Evolutionary conservation across 257 asterid species (phyloP), one percentile per base, ranked within the genome.

Genomic region (Scutellaria barbata): DNA sequence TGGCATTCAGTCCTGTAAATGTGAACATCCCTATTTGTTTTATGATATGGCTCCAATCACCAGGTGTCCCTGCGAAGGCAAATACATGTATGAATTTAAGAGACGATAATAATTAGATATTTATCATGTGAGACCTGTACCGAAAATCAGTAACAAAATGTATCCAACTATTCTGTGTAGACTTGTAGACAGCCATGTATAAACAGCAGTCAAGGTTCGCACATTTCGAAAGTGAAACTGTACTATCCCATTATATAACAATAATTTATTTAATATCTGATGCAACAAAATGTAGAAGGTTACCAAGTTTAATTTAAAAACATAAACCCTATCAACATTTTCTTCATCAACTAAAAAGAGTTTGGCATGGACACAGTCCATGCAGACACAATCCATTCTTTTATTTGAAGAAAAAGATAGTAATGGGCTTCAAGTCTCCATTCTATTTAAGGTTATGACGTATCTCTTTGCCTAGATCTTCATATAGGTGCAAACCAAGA

Each of bases 11-110:
- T 57, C 97, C 94, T 0, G 97, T 86, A 81, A 86, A 88, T 20
- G 96, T 90, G 67, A 90, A 90, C 97, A 90, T 90, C 63, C 97
- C 97, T 25, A 88, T 90, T 76, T 90, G 97, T 85, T 90, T 88
- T 63, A 87, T 59, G 57, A 87, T 88, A 77, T 90, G 96, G 80
- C 97, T 90, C 97, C 94, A 90, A 78, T 90, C 94, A 69, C 97
- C 97, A 5, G 96, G 92, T 20, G 97, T 90, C 67, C 89, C 96
- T 90, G 84, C 70, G 72, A 71, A 75, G 30, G 53, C 59, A 37
- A 13, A 5, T 54, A 20, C 25, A 43, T 39, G 20, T 18, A 30
- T 30, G 35, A 30, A 30, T 30, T 30, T 30, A 30, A 30, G 35
- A 30, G 35, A 30, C 5, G 4, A 30, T 30, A 30, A 30, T 30